A percentile compares a stretch with the other conserved stretches of the same genome.
Evolutionary conservation across 1,284 basidiomycete species (phyloP).

Genomic region (Rhodotorula glutinis): DNA sequence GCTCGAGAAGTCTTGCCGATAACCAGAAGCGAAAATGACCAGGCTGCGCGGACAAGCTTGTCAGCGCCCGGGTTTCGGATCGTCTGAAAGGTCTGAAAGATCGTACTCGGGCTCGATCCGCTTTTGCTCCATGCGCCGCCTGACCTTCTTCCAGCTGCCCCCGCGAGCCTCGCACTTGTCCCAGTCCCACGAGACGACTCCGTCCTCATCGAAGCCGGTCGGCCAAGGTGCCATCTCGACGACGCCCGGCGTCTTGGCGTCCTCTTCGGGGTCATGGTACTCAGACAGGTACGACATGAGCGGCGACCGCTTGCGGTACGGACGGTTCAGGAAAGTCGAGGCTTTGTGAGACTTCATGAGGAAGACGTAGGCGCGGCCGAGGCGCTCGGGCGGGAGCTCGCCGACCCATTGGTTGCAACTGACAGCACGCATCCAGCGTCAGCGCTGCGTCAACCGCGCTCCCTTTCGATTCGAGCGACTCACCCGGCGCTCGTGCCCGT

Average conservation of each 20-base stretch:
- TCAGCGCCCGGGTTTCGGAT: conserved; percentile 49
- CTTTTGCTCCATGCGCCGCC: conserved; percentile 50
- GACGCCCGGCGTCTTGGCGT: conserved; percentile 52
- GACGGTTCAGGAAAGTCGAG: conserved; percentile 60
- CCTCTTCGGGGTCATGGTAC: conserved; percentile 58
- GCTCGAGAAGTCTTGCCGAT: conserved; percentile 50
- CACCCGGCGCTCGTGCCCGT: conserved; percentile 62
- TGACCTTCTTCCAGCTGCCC: conserved; percentile 43
- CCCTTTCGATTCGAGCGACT: background rate
- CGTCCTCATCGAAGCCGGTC: conserved; percentile 53
- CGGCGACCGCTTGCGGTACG: conserved; percentile 54
- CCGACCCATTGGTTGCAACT: conserved; percentile 67
- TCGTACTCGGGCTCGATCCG: conserved; percentile 47
- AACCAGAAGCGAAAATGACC: conserved; percentile 53
- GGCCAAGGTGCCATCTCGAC: conserved; percentile 65
- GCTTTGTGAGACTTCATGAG: conserved; percentile 55
- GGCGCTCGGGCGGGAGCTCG: conserved; percentile 59
- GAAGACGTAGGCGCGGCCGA: conserved; percentile 52
- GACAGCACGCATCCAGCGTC: conserved; percentile 11
- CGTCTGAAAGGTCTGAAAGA: background rate
- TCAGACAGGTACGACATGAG: conserved; percentile 53
- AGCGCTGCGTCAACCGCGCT: background rate
- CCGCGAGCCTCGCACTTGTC: conserved; percentile 49
- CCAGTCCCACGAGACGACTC: conserved; percentile 55
- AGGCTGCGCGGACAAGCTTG: conserved; percentile 26